Conservation (phyloP, 2,329 filamentous ascomycete species). For the Bipolaris oryzae region DNA sequence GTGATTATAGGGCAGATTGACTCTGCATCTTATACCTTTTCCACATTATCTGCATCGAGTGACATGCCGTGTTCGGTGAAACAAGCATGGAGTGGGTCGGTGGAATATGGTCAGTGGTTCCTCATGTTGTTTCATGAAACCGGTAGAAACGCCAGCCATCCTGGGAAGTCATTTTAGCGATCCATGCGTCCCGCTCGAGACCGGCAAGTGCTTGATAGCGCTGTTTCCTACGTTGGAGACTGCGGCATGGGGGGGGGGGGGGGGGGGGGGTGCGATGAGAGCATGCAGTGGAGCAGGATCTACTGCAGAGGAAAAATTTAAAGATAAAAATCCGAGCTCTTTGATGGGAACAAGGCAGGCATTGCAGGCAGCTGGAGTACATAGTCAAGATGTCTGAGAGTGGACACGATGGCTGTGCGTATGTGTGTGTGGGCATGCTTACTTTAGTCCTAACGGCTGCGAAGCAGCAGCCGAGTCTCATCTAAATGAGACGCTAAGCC, state of each 20-base stretch:
- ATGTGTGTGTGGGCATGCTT: not conserved
- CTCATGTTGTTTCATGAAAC: not conserved
- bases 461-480: constrained; percentile 10
- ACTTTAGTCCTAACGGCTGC: not conserved
- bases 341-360: too few species aligned
- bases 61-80: not conserved
- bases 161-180: not conserved
- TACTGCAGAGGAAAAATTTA: too few species aligned
- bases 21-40: not conserved
- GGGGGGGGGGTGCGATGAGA: not conserved
- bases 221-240: not conserved
- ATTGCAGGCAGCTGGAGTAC: not conserved
- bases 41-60: not conserved
- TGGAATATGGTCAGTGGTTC: not conserved
- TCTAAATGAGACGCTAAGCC: constrained; percentile 3
- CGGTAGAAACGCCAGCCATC: not conserved
- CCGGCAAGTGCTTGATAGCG: not conserved
- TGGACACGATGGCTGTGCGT: not conserved
- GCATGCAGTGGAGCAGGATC: too few species aligned
- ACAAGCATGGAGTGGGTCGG: not conserved
- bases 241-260: not conserved
- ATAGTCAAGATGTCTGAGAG: not conserved
- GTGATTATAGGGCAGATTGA: not conserved
- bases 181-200: not conserved
- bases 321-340: too few species aligned